Base-by-base conservation (phyloP, 2,329 filamentous ascomycete genomes). In the Alternaria sp. region DNA sequence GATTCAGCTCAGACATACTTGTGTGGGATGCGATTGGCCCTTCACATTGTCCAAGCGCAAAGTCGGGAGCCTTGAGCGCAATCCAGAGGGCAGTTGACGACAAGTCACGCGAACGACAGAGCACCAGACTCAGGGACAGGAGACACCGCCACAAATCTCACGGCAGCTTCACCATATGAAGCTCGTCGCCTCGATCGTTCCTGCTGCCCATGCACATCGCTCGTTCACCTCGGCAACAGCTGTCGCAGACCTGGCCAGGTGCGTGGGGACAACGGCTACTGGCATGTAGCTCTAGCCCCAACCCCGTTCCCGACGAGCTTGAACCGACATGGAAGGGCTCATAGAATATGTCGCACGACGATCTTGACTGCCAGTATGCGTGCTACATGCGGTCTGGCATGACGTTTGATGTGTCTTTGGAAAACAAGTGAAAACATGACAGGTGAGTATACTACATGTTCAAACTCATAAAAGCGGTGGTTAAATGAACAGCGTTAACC, bases 341-440 rank as follows among this genome's bases (percentile, higher is more conserved):
- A 21, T 63, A 46, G 51, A 57, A 46, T 12, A 30, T 10, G 43
- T 58, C 53, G 26, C 55, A 58, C 37, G 41, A 55, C 37, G 23
- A 37, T 30, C 47, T 54, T 60, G 55, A 57, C 61, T 21, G 54
- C 47, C 25, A 20, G 46, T 46, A 26, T 54, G 45, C 23, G 43
- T 55, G 25, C 65, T 67, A 58, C 66, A 51, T 60, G 33, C 37
- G 55, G 55, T 43, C 20, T 23, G 18, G 67, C 70, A 71, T 72
- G 62, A 70, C 46, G 60, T 66, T 59, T 63, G 60, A 65, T 61
- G 49, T 45, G 20, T 41, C 47, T 50, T 47, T 55, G 46, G 53
- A 57, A 44, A 21, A 25, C 55, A 63, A 46, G 5, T 33, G 47
- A 53, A 69, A 71, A 70, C 69, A 65, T 70, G 61, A 62, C 56